Conservation (phyloP, 169 alveolate genomes). For the Cryptosporidium ubiquitum region DNA sequence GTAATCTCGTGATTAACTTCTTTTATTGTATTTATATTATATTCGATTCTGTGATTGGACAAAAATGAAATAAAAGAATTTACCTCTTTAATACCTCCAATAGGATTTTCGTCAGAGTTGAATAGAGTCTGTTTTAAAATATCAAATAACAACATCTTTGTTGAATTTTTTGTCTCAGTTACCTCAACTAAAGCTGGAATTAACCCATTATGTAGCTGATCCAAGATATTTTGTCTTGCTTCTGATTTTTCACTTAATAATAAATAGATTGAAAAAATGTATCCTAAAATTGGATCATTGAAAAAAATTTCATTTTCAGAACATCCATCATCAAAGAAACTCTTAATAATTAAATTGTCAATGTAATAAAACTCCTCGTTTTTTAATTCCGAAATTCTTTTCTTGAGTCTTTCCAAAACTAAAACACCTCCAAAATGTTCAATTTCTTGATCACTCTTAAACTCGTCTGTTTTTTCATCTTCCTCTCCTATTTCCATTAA, state of each 20-base stretch:
- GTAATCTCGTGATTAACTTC: neutral
- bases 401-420: neutral
- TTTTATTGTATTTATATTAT: neutral
- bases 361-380: slow-evolving; percentile 8
- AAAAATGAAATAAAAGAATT: slow-evolving; percentile 68
- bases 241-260: slow-evolving; percentile 57
- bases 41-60: slow-evolving; percentile 9
- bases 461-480: neutral
- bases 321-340: neutral
- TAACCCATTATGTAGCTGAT: slow-evolving; percentile 11
- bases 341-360: slow-evolving; percentile 5
- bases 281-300: slow-evolving; percentile 62
- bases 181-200: slow-evolving; percentile 31
- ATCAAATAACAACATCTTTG: slow-evolving; percentile 58
- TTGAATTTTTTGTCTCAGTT: slow-evolving; percentile 21
- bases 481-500: neutral
- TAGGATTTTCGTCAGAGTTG: neutral
- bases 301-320: slow-evolving; percentile 36
- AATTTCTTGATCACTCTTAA: neutral
- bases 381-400: neutral
- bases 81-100: slow-evolving; percentile 33
- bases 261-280: slow-evolving; percentile 24
- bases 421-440: slow-evolving; percentile 13
- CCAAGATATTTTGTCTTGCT: slow-evolving; percentile 44
- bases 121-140: slow-evolving; percentile 41